Percentiles rank a stretch among this genome's conserved stretches.
Conservation (phyloP, 495 filamentous ascomycete species). For the Xylaria bambusicola region DNA sequence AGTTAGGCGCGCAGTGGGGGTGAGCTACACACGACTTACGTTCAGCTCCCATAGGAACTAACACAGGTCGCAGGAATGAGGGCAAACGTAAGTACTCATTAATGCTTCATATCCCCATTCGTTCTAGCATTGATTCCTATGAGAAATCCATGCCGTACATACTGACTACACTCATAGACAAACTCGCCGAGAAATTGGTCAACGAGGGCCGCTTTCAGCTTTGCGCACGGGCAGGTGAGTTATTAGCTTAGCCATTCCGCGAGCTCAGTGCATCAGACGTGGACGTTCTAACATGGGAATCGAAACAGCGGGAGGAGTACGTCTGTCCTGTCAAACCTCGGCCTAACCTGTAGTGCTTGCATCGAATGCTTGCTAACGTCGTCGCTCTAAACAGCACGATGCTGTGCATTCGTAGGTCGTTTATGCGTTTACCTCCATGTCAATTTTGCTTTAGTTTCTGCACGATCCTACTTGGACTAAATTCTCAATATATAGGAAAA, state of each 20-base stretch:
- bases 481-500: not conserved
- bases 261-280: not conserved
- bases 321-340: not conserved
- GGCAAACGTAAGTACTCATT: not conserved
- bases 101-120: not conserved
- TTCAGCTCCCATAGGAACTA: not conserved
- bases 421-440: not conserved
- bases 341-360: not conserved
- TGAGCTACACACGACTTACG: not conserved
- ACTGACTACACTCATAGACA: not conserved
- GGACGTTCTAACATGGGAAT: not conserved
- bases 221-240: constrained; percentile 4
- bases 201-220: constrained; percentile 7
- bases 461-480: not conserved
- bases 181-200: constrained; percentile 1
- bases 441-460: no score
- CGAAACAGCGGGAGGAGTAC: not conserved
- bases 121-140: no score
- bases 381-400: not conserved
- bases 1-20: constrained; percentile 11
- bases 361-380: no score
- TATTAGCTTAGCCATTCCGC: no score
- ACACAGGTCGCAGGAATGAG: not conserved
- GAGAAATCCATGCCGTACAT: no score
- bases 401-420: constrained; percentile 6